Conservation (phyloP, 345 rosid genomes). For the Eutrema yunnanense region DNA sequence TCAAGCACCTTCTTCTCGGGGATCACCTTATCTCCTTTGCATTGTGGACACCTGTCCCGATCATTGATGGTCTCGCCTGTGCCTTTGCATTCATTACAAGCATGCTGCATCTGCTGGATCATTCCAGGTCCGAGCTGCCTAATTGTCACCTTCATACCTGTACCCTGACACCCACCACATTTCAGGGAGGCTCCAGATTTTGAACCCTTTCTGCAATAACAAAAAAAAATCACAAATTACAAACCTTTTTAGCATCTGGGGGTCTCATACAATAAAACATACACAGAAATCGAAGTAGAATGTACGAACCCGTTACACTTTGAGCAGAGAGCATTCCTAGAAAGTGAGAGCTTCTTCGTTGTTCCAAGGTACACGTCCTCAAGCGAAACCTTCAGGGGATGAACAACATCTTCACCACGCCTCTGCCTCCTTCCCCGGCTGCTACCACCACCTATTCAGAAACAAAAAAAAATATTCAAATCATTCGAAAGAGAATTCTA, state of each 20-base stretch:
- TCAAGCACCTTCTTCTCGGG: conserved; percentile 84
- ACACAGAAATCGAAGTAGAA: neutral
- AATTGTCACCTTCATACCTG: conserved; percentile 82
- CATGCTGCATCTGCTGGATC: conserved; percentile 95
- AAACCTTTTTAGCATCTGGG: neutral
- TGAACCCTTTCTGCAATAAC: conserved; percentile 65
- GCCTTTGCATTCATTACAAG: conserved; percentile 90
- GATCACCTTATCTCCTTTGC: conserved; percentile 84
- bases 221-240: neutral
- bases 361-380: conserved; percentile 79
- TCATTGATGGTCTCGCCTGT: conserved; percentile 78
- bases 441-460: conserved; percentile 42
- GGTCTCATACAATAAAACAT: neutral
- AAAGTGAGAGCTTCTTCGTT: conserved; percentile 77
- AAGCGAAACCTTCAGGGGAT: conserved; percentile 66
- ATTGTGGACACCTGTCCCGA: conserved; percentile 68
- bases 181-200: conserved; percentile 76
- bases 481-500: no score
- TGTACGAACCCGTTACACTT: conserved; percentile 64
- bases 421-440: conserved; percentile 85
- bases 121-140: conserved; percentile 87
- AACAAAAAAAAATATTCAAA: neutral
- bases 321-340: conserved; percentile 72
- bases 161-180: conserved; percentile 76
- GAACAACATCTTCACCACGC: conserved; percentile 87